These are phyloP conservation scores for Aspergillus diversus DNA, from an alignment of 495 filamentous ascomycete genomes.

Conservation along the genomic window DNA sequence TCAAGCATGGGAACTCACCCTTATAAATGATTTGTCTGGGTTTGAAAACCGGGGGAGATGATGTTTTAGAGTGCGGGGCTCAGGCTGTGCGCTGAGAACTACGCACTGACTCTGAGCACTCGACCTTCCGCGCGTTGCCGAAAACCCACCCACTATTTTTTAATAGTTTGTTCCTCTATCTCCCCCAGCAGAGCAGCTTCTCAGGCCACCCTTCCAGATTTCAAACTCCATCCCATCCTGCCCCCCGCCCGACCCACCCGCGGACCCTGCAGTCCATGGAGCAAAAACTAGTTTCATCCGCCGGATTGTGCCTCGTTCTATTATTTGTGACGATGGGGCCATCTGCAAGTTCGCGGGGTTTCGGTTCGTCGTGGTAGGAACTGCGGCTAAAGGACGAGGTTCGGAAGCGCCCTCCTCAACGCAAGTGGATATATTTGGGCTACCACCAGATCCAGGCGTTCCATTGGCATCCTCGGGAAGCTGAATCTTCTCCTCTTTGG, in stretches of 20 bases:
- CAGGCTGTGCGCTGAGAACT: not conserved
- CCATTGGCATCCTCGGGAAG: not conserved
- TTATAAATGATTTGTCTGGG: not conserved
- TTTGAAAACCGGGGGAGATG: not conserved
- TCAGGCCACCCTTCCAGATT: conserved; percentile 54
- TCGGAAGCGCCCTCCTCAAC: too few species aligned
- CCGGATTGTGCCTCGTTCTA: conserved; percentile 34
- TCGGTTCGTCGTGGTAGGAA: not conserved
- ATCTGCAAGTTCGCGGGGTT: not conserved
- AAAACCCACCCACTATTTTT: too few species aligned
- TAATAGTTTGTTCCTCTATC: too few species aligned
- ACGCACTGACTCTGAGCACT: too few species aligned
- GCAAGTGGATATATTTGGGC: too few species aligned
- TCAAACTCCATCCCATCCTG: conserved; percentile 50
- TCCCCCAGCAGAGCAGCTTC: conserved; percentile 6
- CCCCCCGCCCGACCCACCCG: conserved; percentile 4
- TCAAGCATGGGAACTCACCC: too few species aligned
- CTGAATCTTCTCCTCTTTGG: not conserved
- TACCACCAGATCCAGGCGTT: not conserved
- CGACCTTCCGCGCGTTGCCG: too few species aligned
- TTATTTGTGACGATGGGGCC: not conserved
- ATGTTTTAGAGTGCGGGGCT: not conserved
- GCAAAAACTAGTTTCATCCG: conserved; percentile 84
- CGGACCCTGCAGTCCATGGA: conserved; percentile 57
- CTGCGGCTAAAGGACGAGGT: not conserved